A percentile compares a stretch with the other conserved stretches of the same genome.
phyloP scores from a whole-genome alignment of 768 basidiomycete species.

The Tricholoma sp. region DNA sequence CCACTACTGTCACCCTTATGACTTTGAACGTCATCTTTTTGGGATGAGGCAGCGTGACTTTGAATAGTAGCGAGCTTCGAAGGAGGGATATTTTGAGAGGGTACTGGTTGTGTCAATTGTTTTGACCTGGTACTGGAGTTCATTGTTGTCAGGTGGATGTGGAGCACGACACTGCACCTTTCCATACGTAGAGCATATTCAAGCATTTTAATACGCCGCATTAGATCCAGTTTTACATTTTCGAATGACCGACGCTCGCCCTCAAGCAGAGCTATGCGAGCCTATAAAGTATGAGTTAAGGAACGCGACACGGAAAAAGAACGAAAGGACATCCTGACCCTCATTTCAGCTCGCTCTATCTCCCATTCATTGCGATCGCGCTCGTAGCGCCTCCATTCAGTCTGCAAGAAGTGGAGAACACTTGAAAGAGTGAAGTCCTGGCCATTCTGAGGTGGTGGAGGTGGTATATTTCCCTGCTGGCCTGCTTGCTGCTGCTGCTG shows the following conservation, averaged over 20 bases:
- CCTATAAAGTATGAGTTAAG: conserved; percentile 43
- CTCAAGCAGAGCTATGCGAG: conserved; percentile 94
- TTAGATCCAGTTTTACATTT: conserved; percentile 92
- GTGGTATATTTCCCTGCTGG: conserved; percentile 55
- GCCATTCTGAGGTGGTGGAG: conserved; percentile 78
- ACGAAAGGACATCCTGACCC: conserved; percentile 52
- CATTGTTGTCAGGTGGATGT: conserved; percentile 1
- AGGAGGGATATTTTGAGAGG: conserved; percentile 54
- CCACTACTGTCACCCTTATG: conserved; percentile 77
- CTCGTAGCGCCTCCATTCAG: conserved; percentile 97
- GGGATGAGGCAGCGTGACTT: conserved; percentile 42
- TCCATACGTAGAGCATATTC: conserved; percentile 97
- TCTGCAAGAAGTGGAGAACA: conserved; percentile 96
- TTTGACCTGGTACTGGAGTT: conserved; percentile 56
- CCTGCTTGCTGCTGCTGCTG: conserved; percentile 46
- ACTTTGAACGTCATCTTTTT: conserved; percentile 69
- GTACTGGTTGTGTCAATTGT: conserved; percentile 56
- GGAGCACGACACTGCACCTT: conserved; percentile 53
- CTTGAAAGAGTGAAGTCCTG: conserved; percentile 92
- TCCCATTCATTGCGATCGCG: conserved; percentile 99
- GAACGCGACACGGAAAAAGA: conserved; percentile 22
- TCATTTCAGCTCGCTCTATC: conserved; percentile 98
- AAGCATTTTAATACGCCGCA: conserved; percentile 98
- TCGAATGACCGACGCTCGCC: conserved; percentile 97
- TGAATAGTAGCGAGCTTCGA: conserved; percentile 64